Evolutionary conservation across 352 stramenopile genomes (phyloP).

Genomic region (Phytopythium kandeliae): DNA sequence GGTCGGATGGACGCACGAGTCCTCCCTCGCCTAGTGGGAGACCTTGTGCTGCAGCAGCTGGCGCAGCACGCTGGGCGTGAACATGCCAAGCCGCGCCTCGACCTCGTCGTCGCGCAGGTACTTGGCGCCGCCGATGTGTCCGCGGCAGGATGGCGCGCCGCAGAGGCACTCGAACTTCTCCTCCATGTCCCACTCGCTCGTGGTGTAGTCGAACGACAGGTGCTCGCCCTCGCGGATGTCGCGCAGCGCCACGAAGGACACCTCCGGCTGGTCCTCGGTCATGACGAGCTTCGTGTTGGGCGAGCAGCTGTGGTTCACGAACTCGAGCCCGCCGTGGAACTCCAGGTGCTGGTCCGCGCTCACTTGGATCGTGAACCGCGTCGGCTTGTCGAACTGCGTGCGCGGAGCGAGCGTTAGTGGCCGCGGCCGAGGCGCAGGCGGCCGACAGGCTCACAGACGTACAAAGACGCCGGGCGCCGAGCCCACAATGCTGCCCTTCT

Average conservation of each 20-base stretch:
- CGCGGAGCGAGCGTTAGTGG: too few relatives aligned
- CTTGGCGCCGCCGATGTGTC: slow-evolving; percentile 77
- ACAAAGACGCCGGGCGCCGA: slow-evolving; percentile 64
- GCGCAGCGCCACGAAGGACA: slow-evolving; percentile 76
- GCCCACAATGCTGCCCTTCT: slow-evolving; percentile 59
- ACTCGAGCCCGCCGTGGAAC: slow-evolving; percentile 79
- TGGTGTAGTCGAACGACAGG: slow-evolving; percentile 86
- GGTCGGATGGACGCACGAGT: too few relatives aligned
- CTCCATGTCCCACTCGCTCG: slow-evolving; percentile 91
- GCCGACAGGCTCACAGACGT: slow-evolving; percentile 16
- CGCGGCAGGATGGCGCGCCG: slow-evolving; percentile 47
- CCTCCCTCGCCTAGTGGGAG: slow-evolving; percentile 14
- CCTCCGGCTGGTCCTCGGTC: slow-evolving; percentile 56
- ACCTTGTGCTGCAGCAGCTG: slow-evolving; percentile 57
- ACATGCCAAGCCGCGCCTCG: slow-evolving; percentile 43
- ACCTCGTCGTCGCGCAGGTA: slow-evolving; percentile 63
- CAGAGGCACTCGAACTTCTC: slow-evolving; percentile 87
- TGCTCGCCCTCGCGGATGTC: slow-evolving; percentile 66
- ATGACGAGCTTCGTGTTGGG: slow-evolving; percentile 81
- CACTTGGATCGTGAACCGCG: slow-evolving; percentile 82
- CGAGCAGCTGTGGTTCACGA: slow-evolving; percentile 85
- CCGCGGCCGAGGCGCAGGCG: too few relatives aligned
- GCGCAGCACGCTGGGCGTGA: slow-evolving; percentile 69
- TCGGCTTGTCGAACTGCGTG: slow-evolving; percentile 46
- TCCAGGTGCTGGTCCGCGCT: slow-evolving; percentile 75